phyloP scores from a whole-genome alignment of 2,329 filamentous ascomycete species.

The Aspergillus ustus region DNA sequence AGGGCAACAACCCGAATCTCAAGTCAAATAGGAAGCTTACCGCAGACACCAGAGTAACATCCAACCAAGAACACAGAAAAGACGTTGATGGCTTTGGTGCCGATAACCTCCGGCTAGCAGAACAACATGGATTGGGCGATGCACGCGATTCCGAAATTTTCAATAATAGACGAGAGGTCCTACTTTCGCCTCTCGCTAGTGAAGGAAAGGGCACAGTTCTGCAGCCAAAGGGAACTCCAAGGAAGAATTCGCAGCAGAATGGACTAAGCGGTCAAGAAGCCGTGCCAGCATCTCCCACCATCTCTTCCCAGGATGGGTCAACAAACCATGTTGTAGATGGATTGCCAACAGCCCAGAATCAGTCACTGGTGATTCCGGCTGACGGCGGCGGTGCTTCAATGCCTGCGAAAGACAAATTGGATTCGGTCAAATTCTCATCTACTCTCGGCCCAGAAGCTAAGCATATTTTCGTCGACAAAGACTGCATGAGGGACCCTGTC shows the following conservation, averaged over 20 bases:
- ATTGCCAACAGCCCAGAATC: conserved; percentile 56
- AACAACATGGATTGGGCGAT: conserved; percentile 62
- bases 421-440: conserved; percentile 54
- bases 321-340: conserved; percentile 30
- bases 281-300: conserved; percentile 22
- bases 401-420: conserved; percentile 47
- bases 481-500: conserved; percentile 94
- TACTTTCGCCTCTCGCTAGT: conserved; percentile 66
- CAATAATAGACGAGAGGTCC: conserved; percentile 68
- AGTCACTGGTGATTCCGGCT: conserved; percentile 70
- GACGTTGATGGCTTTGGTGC: conserved; percentile 79
- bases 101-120: conserved; percentile 74
- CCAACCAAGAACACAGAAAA: conserved; percentile 66
- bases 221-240: conserved; percentile 52
- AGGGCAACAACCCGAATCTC: conserved; percentile 62
- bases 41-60: conserved; percentile 62
- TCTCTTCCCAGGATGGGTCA: conserved; percentile 26
- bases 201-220: conserved; percentile 67
- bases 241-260: conserved; percentile 35
- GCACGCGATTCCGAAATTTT: conserved; percentile 74
- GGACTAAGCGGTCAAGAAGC: conserved; percentile 26
- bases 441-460: conserved; percentile 68
- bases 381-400: conserved; percentile 73
- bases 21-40: conserved; percentile 59
- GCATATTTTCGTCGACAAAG: conserved; percentile 75